Conservation (phyloP, 1,139 yeast species). For the Zygosaccharomyces pseudobailii region DNA sequence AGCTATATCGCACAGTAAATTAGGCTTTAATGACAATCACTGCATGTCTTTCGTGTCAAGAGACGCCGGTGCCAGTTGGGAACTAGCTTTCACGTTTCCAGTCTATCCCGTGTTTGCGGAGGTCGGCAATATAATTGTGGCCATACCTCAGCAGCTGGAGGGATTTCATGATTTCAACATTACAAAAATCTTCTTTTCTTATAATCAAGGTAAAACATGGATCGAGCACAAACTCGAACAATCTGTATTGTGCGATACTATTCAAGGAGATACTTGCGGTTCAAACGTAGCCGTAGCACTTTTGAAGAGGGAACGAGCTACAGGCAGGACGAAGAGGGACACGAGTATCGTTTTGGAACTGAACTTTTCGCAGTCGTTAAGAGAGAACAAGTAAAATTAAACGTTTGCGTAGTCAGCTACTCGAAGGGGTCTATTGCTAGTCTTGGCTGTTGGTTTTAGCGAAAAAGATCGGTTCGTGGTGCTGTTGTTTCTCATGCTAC, state of each 20-base stretch:
- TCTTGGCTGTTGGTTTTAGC: not conserved
- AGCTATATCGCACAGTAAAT: not conserved
- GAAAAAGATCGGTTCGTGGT: not conserved
- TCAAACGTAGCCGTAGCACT: not conserved
- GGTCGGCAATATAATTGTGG: conserved; percentile 69
- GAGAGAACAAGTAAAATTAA: not conserved
- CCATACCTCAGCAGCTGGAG: conserved; percentile 35
- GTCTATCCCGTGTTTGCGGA: conserved; percentile 67
- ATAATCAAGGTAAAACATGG: too few relatives aligned
- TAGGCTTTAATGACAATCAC: not conserved
- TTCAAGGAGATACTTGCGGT: too few relatives aligned
- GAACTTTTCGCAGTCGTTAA: not conserved
- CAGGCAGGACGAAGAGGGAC: not conserved
- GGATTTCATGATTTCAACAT: not conserved
- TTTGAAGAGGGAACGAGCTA: not conserved
- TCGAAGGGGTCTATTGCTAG: not conserved
- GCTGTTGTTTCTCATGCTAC: not conserved
- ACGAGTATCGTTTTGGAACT: not conserved
- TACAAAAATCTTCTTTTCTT: not conserved
- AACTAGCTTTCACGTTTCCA: conserved; percentile 49
- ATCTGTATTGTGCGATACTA: too few relatives aligned
- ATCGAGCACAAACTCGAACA: too few relatives aligned
- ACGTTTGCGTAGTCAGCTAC: not conserved
- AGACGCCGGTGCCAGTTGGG: conserved; percentile 79
- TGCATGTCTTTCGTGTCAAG: conserved; percentile 56